Conservation (phyloP, 352 stramenopile genomes). For the Globisporangium orthogonon region DNA sequence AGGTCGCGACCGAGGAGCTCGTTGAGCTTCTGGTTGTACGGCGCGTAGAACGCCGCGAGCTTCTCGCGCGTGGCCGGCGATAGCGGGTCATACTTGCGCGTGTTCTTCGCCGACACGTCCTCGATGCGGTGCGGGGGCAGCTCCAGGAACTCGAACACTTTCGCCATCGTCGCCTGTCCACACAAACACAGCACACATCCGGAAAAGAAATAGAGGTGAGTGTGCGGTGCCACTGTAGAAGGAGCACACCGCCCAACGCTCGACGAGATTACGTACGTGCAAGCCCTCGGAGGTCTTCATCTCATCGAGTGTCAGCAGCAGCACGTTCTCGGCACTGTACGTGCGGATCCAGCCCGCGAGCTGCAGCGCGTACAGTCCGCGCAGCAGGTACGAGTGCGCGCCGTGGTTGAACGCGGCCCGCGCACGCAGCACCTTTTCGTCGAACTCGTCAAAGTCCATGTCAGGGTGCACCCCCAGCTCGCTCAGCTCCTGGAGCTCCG, state of each 20-base stretch:
- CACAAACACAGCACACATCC: background rate
- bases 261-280: conserved; percentile 30
- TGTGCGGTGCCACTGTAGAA: background rate
- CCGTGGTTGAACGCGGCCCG: conserved; percentile 50
- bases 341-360: conserved; percentile 89
- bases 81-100: conserved; percentile 79
- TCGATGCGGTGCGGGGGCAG: conserved; percentile 78
- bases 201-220: conserved; percentile 13
- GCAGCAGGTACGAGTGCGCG: conserved; percentile 74
- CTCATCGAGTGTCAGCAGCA: conserved; percentile 92
- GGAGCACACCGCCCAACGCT: background rate
- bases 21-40: conserved; percentile 80
- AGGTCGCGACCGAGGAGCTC: conserved; percentile 53
- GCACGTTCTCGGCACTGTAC: conserved; percentile 86
- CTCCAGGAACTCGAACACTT: conserved; percentile 82
- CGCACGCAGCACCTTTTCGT: conserved; percentile 46
- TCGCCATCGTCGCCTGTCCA: conserved; percentile 62
- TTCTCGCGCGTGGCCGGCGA: conserved; percentile 38
- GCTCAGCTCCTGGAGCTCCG: conserved; percentile 60
- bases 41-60: conserved; percentile 70
- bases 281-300: conserved; percentile 76
- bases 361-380: conserved; percentile 94
- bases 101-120: conserved; percentile 84
- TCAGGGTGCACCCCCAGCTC: conserved; percentile 57
- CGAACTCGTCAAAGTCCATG: conserved; percentile 71